Evolutionary conservation across 176 grass and related monocot genomes (phyloP), one percentile per base, ranked within the genome.

Genomic region (Pontederia crassipes): DNA sequence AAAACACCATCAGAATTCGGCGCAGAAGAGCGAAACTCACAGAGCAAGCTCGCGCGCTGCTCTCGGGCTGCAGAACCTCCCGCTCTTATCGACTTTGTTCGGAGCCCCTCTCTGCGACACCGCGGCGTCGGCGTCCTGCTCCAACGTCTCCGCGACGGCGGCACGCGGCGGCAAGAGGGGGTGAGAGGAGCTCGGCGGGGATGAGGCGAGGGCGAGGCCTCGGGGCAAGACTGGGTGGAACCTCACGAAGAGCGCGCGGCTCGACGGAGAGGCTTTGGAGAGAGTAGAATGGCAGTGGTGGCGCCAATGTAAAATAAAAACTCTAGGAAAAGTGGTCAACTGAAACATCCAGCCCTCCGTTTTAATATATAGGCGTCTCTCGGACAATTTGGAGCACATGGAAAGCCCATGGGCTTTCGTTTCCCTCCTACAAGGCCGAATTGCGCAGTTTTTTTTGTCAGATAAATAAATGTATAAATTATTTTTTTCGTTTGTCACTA

Each of bases 1-100:
- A 6, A 35, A 18, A 45, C 1, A 12, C 17, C 20, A 59, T 24
- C 11, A 72, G 9, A 4, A 50, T 27, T 14, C 10, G 17, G 45
- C 4, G 10, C 20, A n/a, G 58, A 9, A 15, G 12, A 28, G 18
- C 15, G 40, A 11, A 58, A 85, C 87, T 91, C 70, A 97, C 92
- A 97, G 70, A 14, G 92, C 92, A 66, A 97, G 87, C 81, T 97
- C 92, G n/a, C 92, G 84, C 8, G 92, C 81, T 17, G 92, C 84
- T 74, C 92, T 83, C 4, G 87, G 92, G 76, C 83, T 90, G 59
- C 73, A 85, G 79, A 97, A 97, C 0, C 87, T 79, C 17, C 92
- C 92, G 59, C 69, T 88, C 28, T 78, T 89, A 10, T 90, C 92
- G 62, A 96, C 32, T 62, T 82, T 88, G 47, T 64, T 27, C 40